Evolutionary conservation across 331 rosid species (phyloP).

Genomic region (Malus hybrid): DNA sequence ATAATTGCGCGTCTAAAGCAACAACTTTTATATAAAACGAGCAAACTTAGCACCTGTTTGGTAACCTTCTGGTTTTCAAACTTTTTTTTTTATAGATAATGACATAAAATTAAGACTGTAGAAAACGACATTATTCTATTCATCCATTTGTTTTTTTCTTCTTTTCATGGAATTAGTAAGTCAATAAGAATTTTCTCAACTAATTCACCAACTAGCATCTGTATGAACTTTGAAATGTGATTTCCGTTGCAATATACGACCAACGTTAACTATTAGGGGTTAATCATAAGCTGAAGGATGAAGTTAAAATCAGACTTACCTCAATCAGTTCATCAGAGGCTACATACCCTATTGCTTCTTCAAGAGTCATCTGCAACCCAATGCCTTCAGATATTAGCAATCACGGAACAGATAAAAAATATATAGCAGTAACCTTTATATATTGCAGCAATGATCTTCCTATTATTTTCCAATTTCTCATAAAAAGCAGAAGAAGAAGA

Average conservation of each 20-base stretch:
- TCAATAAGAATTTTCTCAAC: neutral
- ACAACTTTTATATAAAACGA: neutral
- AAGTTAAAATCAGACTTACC: conserved; percentile 28
- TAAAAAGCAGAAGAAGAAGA: too few species aligned
- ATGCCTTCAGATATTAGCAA: conserved; percentile 22
- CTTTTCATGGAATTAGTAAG: neutral
- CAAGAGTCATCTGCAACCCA: conserved; percentile 75
- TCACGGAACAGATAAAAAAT: neutral
- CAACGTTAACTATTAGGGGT: neutral
- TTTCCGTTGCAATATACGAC: neutral
- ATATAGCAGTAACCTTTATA: neutral
- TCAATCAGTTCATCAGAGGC: conserved; percentile 95
- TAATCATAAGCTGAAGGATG: neutral
- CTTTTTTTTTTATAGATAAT: neutral
- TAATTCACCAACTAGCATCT: neutral
- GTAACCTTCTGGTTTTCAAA: neutral
- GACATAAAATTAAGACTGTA: neutral
- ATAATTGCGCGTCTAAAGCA: neutral
- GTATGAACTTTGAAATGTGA: neutral
- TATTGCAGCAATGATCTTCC: neutral
- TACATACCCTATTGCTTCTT: conserved; percentile 95
- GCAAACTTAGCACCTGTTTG: neutral
- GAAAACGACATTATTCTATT: neutral
- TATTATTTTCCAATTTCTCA: neutral
- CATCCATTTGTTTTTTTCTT: neutral